phyloP scores from a whole-genome alignment of 192 early-diverging fungal genomes.

The Chytriomyces sp. region DNA sequence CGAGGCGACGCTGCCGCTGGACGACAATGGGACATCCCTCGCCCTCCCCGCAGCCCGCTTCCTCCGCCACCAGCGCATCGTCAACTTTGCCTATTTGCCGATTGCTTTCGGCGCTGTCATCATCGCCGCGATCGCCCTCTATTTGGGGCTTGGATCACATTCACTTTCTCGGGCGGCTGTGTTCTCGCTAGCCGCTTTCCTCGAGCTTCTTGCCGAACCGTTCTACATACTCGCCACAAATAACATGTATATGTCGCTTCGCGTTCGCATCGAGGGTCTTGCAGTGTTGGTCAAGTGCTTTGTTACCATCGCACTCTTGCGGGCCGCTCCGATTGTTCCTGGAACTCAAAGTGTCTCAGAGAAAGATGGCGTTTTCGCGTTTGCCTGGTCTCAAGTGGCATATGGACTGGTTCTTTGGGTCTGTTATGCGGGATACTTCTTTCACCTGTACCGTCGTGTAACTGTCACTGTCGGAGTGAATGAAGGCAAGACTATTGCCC shows the following conservation, averaged over 20 bases:
- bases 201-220: conserved; percentile 87
- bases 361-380: conserved; percentile 67
- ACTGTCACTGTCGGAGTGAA: neutral
- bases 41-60: conserved; percentile 9
- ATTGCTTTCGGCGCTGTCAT: conserved; percentile 65
- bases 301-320: conserved; percentile 63
- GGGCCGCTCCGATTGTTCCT: conserved; percentile 29
- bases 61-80: conserved; percentile 53
- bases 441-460: conserved; percentile 41
- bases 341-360: neutral
- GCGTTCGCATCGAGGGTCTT: conserved; percentile 81
- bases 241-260: conserved; percentile 72
- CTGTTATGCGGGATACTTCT: conserved; percentile 51
- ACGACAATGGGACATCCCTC: neutral
- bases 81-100: conserved; percentile 76
- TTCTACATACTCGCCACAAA: conserved; percentile 75
- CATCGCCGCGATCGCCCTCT: conserved; percentile 52
- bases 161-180: neutral
- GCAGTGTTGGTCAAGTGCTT: conserved; percentile 77
- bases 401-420: conserved; percentile 64
- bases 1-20: neutral
- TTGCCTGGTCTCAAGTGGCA: conserved; percentile 78
- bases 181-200: conserved; percentile 64
- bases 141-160: conserved; percentile 34
- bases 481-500: too few relatives aligned